Base-by-base conservation (phyloP, 768 basidiomycete genomes). In the Calocybe cyanea region DNA sequence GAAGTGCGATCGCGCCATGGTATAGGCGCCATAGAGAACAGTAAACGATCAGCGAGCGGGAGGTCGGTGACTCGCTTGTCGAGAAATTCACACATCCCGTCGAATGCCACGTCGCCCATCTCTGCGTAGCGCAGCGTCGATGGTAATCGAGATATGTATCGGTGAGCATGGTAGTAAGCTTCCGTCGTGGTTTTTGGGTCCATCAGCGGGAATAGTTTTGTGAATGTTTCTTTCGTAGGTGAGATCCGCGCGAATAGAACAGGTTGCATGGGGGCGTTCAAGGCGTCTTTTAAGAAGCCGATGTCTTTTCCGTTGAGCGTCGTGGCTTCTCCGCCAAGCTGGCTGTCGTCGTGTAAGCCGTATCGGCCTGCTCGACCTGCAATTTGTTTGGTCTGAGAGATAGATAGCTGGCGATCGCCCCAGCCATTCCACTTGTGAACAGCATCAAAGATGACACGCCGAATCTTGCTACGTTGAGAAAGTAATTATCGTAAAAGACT, bases 391-490 rank as follows among this genome's bases (percentile, higher is more conserved):
- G 90, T 78, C 53, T 87, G 83, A 0, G 92, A 88, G 3, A 76
- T 62, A 0, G 87, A 79, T 4, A 98, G 70, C 0, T 64, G 62
- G 3, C 66, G 56, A 7, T 65, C 59, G 13, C 52, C 53, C 14
- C 53, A 57, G 14, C 85, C 85, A 46, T 85, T 71, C 51, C 63
- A 87, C 60, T 97, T 96, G 32, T 61, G 53, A 15, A 92, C 67
- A 1, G 77, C 63, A 40, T 62, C 55, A 11, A 63, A 62, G 20
- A 64, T 52, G 39, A 63, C 35, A 2, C 62, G 62, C n/a, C 84
- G 85, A 66, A 98, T 97, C 74, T 92, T 93, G 28, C 94, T 98
- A 57, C n/a, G n/a, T n/a, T n/a, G n/a, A n/a, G n/a, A n/a, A 10
- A 10, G 17, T 28, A 31, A 33, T 7, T n/a, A 32, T 31, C 49